phyloP scores from a whole-genome alignment of 2,329 filamentous ascomycete genomes.

The Ramularia endophylla region DNA sequence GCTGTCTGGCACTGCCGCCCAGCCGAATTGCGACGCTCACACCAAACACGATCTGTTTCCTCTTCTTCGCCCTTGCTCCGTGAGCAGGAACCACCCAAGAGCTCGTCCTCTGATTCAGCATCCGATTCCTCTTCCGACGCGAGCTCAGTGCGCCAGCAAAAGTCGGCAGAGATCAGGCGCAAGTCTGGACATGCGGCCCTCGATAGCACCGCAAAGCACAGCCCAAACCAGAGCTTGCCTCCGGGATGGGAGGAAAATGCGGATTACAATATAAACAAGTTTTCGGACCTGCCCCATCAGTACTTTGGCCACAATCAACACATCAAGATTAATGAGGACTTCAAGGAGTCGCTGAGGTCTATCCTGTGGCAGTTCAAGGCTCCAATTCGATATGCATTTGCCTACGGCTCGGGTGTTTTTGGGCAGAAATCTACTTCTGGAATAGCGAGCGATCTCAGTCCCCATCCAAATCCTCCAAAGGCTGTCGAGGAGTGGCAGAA shows the following conservation, averaged over 20 bases:
- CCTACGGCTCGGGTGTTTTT: slow-evolving; percentile 96
- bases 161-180: slow-evolving; percentile 3
- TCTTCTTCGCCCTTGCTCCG: slow-evolving; percentile 11
- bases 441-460: slow-evolving; percentile 55
- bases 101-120: slow-evolving; percentile 3
- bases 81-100: slow-evolving; percentile 13
- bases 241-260: slow-evolving; percentile 70
- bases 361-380: slow-evolving; percentile 89
- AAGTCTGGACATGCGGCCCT: background rate
- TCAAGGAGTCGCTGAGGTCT: slow-evolving; percentile 82
- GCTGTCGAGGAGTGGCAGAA: slow-evolving; percentile 81
- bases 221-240: slow-evolving; percentile 34
- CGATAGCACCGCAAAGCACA: slow-evolving; percentile 17
- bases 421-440: slow-evolving; percentile 57
- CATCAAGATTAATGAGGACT: slow-evolving; percentile 91
- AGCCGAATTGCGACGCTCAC: slow-evolving; percentile 17
- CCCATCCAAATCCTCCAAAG: slow-evolving; percentile 75
- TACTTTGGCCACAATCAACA: slow-evolving; percentile 95
- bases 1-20: slow-evolving; percentile 30
- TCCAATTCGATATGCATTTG: slow-evolving; percentile 93
- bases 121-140: background rate
- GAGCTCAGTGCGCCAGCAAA: slow-evolving; percentile 7
- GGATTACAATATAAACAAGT: slow-evolving; percentile 64
- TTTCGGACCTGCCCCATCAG: slow-evolving; percentile 68
- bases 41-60: slow-evolving; percentile 18